Conservation (phyloP, 495 filamentous ascomycete species). For the Aspergillus indologenus region DNA sequence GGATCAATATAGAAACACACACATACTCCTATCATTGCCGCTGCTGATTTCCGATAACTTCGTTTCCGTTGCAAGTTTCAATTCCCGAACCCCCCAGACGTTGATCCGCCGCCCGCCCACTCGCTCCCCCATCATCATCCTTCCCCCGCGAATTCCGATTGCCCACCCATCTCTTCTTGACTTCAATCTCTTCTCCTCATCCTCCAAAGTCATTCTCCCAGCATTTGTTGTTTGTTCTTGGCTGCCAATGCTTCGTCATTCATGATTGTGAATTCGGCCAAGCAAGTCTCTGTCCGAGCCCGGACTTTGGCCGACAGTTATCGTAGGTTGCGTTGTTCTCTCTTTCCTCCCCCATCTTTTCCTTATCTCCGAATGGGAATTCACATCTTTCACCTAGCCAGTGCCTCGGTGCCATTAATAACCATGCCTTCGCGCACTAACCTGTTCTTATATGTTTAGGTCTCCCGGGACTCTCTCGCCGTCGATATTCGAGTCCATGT, state of each 20-base stretch:
- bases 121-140: not conserved
- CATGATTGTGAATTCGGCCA: conserved; percentile 43
- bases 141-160: not conserved
- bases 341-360: conserved; percentile 5
- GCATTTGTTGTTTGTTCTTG: conserved; percentile 3
- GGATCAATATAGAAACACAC: too few relatives aligned
- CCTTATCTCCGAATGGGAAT: conserved; percentile 21
- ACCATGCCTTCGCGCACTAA: not conserved
- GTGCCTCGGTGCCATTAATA: not conserved
- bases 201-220: conserved; percentile 1
- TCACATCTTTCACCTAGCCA: not conserved
- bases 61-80: not conserved
- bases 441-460: not conserved
- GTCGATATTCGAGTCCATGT: conserved; percentile 26
- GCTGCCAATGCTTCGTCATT: conserved; percentile 36
- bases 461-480: conserved; percentile 13
- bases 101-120: not conserved
- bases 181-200: conserved; percentile 11
- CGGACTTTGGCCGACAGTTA: conserved; percentile 37
- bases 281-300: conserved; percentile 43
- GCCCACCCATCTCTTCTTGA: conserved; percentile 8
- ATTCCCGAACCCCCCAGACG: not conserved
- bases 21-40: too few relatives aligned
- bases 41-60: not conserved
- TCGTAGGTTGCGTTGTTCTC: conserved; percentile 28